Base-by-base conservation (phyloP, 1,284 basidiomycete genomes). In the Sanghuangporus weigelae region DNA sequence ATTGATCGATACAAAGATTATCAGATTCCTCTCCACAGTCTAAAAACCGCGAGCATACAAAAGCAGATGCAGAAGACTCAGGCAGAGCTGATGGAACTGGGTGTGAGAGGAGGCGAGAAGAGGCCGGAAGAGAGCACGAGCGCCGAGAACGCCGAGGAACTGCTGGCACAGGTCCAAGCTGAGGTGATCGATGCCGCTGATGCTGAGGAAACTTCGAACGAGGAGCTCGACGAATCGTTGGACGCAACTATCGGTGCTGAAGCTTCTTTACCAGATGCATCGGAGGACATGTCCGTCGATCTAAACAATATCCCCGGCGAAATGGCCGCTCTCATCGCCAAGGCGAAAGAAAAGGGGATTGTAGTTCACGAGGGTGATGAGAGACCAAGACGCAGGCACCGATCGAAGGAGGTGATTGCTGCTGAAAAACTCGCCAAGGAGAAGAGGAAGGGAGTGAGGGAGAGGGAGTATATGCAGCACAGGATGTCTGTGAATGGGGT, bases 1-100 rank as follows among this genome's bases (percentile, higher is more conserved):
- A 73, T 83, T 53, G 81, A 88, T 63, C 88, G 93, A 11, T 96
- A 96, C 77, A 83, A 84, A 42, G 84, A 83, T 62, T 87, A 90
- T 76, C 83, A 86, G 67, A 77, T 96, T 11, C 91, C 93, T 1
- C 71, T 95, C 10, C 68, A 77, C n/a, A 74, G 78, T 44, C 72
- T 92, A 44, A 75, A 73, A 23, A 72, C 68, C 21, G 74, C 73
- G 63, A 69, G 59, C 44, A 53, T 67, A 16, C 42, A 53, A 1
- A 56, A 66, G 1, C 66, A 79, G 0, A 59, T 79, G 39, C 81
- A 78, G 69, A 67, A 70, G 10, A 54, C 31, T 23, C 77, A 67
- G 14, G 75, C 84, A 59, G 78, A 73, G 1, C 79, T 78, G 19
- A 67, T 72, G 5, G 76, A 77, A 23, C 75, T 81, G 60, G 80